Base-by-base conservation (phyloP, 2,329 filamentous ascomycete genomes). In the Clonostachys sp. region DNA sequence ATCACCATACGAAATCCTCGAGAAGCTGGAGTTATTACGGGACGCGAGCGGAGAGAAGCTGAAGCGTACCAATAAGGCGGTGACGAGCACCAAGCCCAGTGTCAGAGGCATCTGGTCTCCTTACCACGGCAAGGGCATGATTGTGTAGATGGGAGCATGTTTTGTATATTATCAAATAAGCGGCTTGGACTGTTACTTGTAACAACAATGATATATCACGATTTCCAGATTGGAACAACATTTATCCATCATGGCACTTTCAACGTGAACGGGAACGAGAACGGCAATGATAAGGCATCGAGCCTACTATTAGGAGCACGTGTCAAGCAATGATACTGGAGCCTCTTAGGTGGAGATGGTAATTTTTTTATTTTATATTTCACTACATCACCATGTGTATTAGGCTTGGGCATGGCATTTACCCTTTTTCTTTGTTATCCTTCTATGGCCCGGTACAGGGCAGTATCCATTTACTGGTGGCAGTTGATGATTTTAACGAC, bases 31-130 rank as follows among this genome's bases (percentile, higher is more conserved):
- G 63, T 66, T 90, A 51, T 64, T 94, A 58, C 77, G 87, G 50
- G 83, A 90, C 63, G 81, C 86, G 18, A 91, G 78, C 56, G 89
- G 89, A 50, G 86, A 89, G 68, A 89, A 87, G 75, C 66, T 88
- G 60, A 81, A 72, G 70, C 75, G 67, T 57, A 73, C 77, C 50
- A 81, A 73, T 63, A 86, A 85, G 70, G 78, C 83, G 10, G 80
- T 87, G 45, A 74, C 70, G 53, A 85, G 81, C 65, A 76, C 78
- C 62, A 84, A 79, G 62, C 71, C 78, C 53, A 84, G 81, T 68
- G 83, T 87, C 45, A 78, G 84, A 73, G 84, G 84, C 55, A 70
- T 87, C 51, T 87, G 84, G 83, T 84, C 80, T 65, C 84, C 84
- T 43, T 87, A 84, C 63, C 84, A 87, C 63, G 80, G 82, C 53